A percentile compares a stretch with the other conserved stretches of the same genome.
Evolutionary conservation across 2,329 filamentous ascomycete genomes (phyloP).

Genomic region (Lasiodiplodia citricola): DNA sequence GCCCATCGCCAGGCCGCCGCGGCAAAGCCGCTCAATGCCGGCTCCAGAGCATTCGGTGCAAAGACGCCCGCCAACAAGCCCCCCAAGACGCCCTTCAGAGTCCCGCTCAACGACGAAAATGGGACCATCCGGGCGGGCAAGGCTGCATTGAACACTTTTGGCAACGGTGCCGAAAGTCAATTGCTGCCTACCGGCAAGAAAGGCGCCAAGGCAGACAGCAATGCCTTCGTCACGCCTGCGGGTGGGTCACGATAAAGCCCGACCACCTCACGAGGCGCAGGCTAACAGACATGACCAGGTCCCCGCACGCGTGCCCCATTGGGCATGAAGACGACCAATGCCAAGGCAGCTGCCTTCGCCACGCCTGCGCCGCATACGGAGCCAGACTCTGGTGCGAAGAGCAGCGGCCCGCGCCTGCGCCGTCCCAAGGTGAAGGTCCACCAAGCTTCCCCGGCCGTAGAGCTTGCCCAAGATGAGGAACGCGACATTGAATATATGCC

Average conservation of each 20-base stretch:
- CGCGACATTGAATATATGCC: constrained; percentile 91
- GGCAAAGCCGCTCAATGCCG: constrained; percentile 74
- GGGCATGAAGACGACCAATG: constrained; percentile 95
- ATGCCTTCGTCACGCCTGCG: constrained; percentile 78
- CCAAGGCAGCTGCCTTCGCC: constrained; percentile 74
- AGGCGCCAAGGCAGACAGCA: constrained; percentile 59
- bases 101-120: constrained; percentile 86
- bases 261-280: neutral
- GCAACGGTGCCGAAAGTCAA: constrained; percentile 63
- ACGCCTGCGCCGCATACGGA: constrained; percentile 66
- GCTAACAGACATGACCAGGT: constrained; percentile 46
- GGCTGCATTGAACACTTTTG: constrained; percentile 60
- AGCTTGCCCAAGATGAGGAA: constrained; percentile 62
- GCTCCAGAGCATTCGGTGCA: constrained; percentile 64
- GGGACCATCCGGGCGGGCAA: constrained; percentile 67
- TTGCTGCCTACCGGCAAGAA: constrained; percentile 58
- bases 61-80: constrained; percentile 80
- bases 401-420: constrained; percentile 62
- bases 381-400: constrained; percentile 55
- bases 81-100: constrained; percentile 82
- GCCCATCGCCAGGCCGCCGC: constrained; percentile 72
- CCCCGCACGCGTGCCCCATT: constrained; percentile 78
- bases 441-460: constrained; percentile 56
- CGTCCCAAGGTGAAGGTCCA: constrained; percentile 66
- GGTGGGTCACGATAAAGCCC: constrained; percentile 55